Base-by-base conservation (phyloP, 495 filamentous ascomycete species). In the Penicillium chermesinum region DNA sequence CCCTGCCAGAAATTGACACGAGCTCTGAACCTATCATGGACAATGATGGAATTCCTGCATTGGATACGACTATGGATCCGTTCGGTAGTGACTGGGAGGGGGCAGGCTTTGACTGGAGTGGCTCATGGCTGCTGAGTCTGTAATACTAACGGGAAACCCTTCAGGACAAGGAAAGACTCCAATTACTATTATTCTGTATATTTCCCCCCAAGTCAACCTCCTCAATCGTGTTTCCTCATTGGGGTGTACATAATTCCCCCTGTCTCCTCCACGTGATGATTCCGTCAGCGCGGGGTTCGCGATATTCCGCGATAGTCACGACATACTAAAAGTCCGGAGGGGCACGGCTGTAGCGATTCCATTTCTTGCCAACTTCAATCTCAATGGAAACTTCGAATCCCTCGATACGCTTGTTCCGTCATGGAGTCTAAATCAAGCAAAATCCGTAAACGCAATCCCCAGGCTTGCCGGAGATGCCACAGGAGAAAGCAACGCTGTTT, bases 51-150 rank as follows among this genome's bases (percentile, higher is more conserved):
- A 46, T 54, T 20, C 44, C 54, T 2, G 36, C 51, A 16, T 41
- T 58, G 32, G 52, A 63, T 37, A 52, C 46, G 7, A 48, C 44
- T 22, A 15, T 58, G 25, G 57, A 61, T 8, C 44, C 50, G 8
- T 63, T 61, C 19, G 53, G 49, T 12, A 63, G 48, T 30, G 51
- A 40, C 22, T 63, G 60, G 60, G 60, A 63, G 50, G 60, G 60
- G 2, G 54, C 57, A 15, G 60, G 58, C 1, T 61, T 63, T 49
- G 60, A 63, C 25, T 63, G 60, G 60, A 61, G 54, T 50, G 57
- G 60, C 13, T 61, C 60, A 8, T 63, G 60, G 60, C 25, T 63
- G 2, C 51, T 63, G 7, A 63, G 56, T 51, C 15, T 61, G 15
- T 48, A 36, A 36, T 8, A 34, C 3, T 40, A n/a, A n/a, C n/a